Conservation (phyloP, 2,329 filamentous ascomycete genomes). For the Nigrograna mackinnonii region DNA sequence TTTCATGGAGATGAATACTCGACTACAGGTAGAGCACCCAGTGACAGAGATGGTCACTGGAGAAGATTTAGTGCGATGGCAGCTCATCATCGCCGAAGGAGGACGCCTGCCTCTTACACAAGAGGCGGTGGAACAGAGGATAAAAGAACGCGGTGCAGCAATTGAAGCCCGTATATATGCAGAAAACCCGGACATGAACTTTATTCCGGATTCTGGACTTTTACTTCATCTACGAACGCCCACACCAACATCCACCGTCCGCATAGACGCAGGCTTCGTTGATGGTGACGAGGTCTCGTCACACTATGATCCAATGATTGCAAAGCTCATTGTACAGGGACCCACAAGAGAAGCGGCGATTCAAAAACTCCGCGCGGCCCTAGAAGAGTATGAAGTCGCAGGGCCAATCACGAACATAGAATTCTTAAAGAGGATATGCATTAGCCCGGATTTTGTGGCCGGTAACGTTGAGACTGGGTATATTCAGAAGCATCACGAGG, state of each 20-base stretch:
- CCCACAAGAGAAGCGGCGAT: constrained; percentile 78
- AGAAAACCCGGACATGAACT: constrained; percentile 88
- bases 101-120: constrained; percentile 69
- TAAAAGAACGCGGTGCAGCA: constrained; percentile 77
- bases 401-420: constrained; percentile 95
- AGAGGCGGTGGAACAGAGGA: constrained; percentile 67
- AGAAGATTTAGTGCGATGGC: constrained; percentile 89
- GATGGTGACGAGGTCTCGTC: constrained; percentile 90
- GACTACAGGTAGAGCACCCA: constrained; percentile 94
- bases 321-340: constrained; percentile 91
- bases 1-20: constrained; percentile 77
- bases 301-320: constrained; percentile 98
- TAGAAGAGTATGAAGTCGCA: constrained; percentile 89
- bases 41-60: constrained; percentile 82
- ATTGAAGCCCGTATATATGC: constrained; percentile 98
- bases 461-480: constrained; percentile 96
- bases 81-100: constrained; percentile 82
- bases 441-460: constrained; percentile 77
- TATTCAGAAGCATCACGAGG: constrained; percentile 82
- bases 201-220: constrained; percentile 90
- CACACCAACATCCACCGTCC: constrained; percentile 68
- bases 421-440: constrained; percentile 87
- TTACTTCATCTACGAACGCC: constrained; percentile 83
- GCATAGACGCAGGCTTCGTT: constrained; percentile 92
- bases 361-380: constrained; percentile 76